These are phyloP conservation scores for Thermothielavioides terrestris DNA, from an alignment of 495 filamentous ascomycete species.

Conservation along the genomic window DNA sequence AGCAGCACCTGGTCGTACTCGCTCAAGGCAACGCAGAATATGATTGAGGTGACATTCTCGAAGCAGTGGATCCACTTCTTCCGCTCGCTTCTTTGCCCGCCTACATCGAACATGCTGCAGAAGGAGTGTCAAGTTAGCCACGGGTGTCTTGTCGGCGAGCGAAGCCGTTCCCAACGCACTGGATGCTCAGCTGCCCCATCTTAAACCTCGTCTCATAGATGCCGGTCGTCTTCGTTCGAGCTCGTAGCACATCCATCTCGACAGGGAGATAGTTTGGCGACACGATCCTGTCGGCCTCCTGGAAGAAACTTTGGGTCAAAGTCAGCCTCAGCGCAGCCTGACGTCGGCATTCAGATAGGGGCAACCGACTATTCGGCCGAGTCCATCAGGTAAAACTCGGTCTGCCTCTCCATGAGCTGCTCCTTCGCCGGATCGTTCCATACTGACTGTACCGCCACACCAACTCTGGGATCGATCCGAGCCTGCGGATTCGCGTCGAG, in stretches of 20 bases:
- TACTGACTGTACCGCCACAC: conserved; percentile 71
- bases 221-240: conserved; percentile 97
- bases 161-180: conserved; percentile 51
- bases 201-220: conserved; percentile 98
- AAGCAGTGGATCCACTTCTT: conserved; percentile 99
- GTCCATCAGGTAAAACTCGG: conserved; percentile 99
- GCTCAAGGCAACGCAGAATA: conserved; percentile 96
- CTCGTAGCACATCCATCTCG: conserved; percentile 88
- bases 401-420: conserved; percentile 81
- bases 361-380: conserved; percentile 88
- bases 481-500: conserved; percentile 83
- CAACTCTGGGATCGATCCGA: conserved; percentile 67
- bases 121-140: conserved; percentile 17
- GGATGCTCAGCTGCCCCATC: conserved; percentile 97
- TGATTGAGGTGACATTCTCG: conserved; percentile 99
- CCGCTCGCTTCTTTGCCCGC: conserved; percentile 89
- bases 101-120: conserved; percentile 95
- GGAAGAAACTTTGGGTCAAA: conserved; percentile 71
- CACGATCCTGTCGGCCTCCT: conserved; percentile 83
- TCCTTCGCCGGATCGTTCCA: conserved; percentile 87
- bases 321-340: background rate
- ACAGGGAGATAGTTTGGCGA: conserved; percentile 75
- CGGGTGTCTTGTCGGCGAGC: background rate
- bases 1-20: conserved; percentile 96
- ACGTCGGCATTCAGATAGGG: background rate